These are phyloP conservation scores for Davidsoniella virescens DNA, from an alignment of 2,329 filamentous ascomycete genomes.

Conservation along the genomic window DNA sequence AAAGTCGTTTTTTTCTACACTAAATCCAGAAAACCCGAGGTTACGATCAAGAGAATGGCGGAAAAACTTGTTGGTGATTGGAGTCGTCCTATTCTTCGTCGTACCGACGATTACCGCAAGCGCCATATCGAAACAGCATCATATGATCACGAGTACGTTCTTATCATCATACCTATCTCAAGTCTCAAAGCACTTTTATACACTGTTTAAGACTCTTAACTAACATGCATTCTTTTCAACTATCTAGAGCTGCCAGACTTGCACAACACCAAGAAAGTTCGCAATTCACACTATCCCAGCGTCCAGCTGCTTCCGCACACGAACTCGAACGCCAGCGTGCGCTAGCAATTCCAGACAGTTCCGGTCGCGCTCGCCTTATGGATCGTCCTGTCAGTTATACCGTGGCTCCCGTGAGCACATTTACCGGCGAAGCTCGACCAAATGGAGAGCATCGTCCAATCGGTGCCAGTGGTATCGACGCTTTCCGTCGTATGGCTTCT, in stretches of 20 bases:
- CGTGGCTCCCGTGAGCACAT: slow-evolving; percentile 45
- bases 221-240: background rate
- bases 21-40: slow-evolving; percentile 78
- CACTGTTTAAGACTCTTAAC: background rate
- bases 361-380: slow-evolving; percentile 40
- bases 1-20: slow-evolving; percentile 97
- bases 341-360: slow-evolving; percentile 36
- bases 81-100: slow-evolving; percentile 86
- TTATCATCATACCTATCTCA: too few relatives aligned
- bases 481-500: slow-evolving; percentile 49
- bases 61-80: slow-evolving; percentile 88
- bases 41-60: slow-evolving; percentile 80
- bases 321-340: slow-evolving; percentile 41
- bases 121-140: slow-evolving; percentile 48
- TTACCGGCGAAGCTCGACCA: slow-evolving; percentile 27
- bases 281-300: slow-evolving; percentile 34
- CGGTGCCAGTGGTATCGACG: slow-evolving; percentile 45
- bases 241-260: slow-evolving; percentile 33
- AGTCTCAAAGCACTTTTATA: background rate
- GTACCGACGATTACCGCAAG: slow-evolving; percentile 90
- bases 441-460: slow-evolving; percentile 37
- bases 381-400: slow-evolving; percentile 41
- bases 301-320: slow-evolving; percentile 25
- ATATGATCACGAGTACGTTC: slow-evolving; percentile 44
- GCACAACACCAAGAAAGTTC: slow-evolving; percentile 33